phyloP scores from a whole-genome alignment of 2,329 filamentous ascomycete genomes.

The Grosmannia penicillata region DNA sequence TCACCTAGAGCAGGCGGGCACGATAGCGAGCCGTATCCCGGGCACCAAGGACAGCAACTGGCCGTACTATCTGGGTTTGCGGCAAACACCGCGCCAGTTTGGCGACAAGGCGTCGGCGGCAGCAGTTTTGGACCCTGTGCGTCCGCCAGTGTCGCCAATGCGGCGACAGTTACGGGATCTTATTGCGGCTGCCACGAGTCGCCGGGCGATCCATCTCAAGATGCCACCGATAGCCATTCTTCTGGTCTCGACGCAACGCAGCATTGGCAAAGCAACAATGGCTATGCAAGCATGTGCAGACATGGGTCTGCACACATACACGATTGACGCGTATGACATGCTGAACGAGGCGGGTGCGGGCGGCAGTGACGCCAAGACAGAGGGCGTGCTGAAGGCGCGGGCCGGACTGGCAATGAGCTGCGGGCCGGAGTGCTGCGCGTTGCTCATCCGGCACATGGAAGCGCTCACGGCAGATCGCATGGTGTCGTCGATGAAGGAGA shows the following conservation, averaged over 20 bases:
- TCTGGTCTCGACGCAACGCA: conserved; percentile 79
- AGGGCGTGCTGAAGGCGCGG: conserved; percentile 74
- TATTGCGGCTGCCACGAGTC: conserved; percentile 76
- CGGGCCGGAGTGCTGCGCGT: conserved; percentile 64
- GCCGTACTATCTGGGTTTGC: conserved; percentile 79
- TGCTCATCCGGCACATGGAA: conserved; percentile 84
- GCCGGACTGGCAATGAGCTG: conserved; percentile 83
- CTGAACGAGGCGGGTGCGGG: conserved; percentile 80
- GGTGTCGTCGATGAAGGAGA: conserved; percentile 68
- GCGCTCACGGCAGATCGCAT: conserved; percentile 85
- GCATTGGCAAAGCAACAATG: conserved; percentile 79
- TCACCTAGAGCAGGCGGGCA: conserved; percentile 83
- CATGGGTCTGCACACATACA: conserved; percentile 78
- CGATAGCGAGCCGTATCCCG: conserved; percentile 67
- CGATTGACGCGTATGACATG: conserved; percentile 85
- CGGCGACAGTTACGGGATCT: conserved; percentile 67
- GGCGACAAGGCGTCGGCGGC: conserved; percentile 21
- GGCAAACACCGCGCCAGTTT: conserved; percentile 41
- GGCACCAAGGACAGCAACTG: conserved; percentile 63
- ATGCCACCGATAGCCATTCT: conserved; percentile 82
- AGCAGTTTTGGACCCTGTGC: conserved; percentile 29
- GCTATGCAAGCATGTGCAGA: conserved; percentile 69
- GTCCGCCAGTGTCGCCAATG: conserved; percentile 34
- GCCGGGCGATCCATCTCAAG: conserved; percentile 69
- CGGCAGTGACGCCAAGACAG: conserved; percentile 84